Percentiles rank a stretch among this genome's conserved stretches.
Conservation (phyloP, 2,329 filamentous ascomycete species). For the Colletotrichum sp. region DNA sequence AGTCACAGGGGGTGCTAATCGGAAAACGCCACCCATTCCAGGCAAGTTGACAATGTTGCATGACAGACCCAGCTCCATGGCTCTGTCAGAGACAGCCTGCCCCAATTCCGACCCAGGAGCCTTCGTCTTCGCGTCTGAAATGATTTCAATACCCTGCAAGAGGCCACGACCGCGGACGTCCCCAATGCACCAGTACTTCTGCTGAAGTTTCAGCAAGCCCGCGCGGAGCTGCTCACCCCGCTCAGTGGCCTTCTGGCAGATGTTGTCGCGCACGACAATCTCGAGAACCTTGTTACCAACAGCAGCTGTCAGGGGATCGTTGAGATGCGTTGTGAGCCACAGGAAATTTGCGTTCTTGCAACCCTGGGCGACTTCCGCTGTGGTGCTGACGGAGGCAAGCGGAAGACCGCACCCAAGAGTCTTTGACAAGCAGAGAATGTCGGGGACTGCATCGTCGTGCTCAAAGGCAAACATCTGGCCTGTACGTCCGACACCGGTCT, state of each 20-base stretch:
- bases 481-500: constrained; percentile 61
- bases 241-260: constrained; percentile 43
- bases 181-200: constrained; percentile 57
- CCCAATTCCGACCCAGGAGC: constrained; percentile 48
- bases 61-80: constrained; percentile 51
- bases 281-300: constrained; percentile 61
- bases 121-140: constrained; percentile 47
- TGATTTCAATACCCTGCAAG: constrained; percentile 56
- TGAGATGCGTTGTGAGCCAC: constrained; percentile 59
- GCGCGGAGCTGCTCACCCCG: constrained; percentile 47
- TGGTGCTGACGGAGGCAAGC: constrained; percentile 54
- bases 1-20: constrained; percentile 56
- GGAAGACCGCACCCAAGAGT: constrained; percentile 60
- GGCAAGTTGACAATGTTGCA: constrained; percentile 53
- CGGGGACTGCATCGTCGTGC: constrained; percentile 48
- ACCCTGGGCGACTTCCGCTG: constrained; percentile 48
- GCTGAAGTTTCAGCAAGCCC: constrained; percentile 47
- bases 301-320: constrained; percentile 58
- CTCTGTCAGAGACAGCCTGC: constrained; percentile 44
- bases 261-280: constrained; percentile 53
- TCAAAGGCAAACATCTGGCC: constrained; percentile 66
- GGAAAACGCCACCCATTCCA: constrained; percentile 54
- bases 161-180: constrained; percentile 57
- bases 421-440: constrained; percentile 59
- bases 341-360: constrained; percentile 50